Evolutionary conservation across 1,284 basidiomycete genomes (phyloP), one percentile per base, ranked within the genome.

Genomic region (Cryptococcus sp.): DNA sequence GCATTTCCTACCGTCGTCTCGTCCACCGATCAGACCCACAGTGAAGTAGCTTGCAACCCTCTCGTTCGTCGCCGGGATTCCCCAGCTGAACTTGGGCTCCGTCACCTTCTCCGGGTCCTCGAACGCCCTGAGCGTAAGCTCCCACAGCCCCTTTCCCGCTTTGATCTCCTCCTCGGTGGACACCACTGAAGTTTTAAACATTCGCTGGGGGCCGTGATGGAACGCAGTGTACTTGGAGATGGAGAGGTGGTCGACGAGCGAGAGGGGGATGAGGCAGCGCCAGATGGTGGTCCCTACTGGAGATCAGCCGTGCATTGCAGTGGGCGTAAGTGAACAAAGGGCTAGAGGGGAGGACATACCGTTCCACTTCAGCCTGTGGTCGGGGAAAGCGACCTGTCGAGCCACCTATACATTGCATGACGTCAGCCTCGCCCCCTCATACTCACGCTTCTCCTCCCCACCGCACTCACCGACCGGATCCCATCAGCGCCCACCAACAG

Each of bases 41-140:
- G 50, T 39, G 48, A 56, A 59, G 39, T 62, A 57, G 16, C 38
- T 35, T 4, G 53, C 45, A 3, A 62, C 60, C 13, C 48, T 46
- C 35, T 56, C 55, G 9, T 42, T 46, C 11, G 38, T 35, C 2
- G 52, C 51, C 3, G 12, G 35, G 35, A 46, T 48, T 1, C 60
- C 60, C 57, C 57, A 62, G 24, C 45, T 50, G 21, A 58, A 53
- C 20, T 62, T 58, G 20, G 48, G 15, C 0, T 53, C 59, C 37
- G 23, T 48, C 9, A 50, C 51, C 33, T 21, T 24, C 18, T 33
- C 40, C 1, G 57, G 57, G 18, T 53, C 52, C 24, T 60, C 48
- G 37, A 40, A 11, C 3, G 36, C 42, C 18, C 57, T 39, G 2
- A 48, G 11, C 16, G 61, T 49, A 15, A 62, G 54, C 52, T 62